Conservation (phyloP, 73 alveolate genomes). For the Paramecium bursaria region DNA sequence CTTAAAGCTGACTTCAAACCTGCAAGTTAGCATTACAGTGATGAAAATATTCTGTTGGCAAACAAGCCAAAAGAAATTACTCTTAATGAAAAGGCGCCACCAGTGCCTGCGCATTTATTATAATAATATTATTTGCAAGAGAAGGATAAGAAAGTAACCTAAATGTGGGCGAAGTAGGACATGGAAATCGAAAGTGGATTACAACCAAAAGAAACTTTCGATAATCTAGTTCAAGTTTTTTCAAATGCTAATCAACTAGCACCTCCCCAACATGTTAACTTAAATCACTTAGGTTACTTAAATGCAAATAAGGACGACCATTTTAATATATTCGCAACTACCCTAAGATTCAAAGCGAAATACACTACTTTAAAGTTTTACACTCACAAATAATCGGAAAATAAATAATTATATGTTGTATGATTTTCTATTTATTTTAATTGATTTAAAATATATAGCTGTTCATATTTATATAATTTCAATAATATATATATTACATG, state of each 20-base stretch:
- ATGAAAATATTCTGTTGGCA: not conserved
- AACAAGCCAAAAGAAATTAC: conserved; percentile 28
- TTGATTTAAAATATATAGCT: too few species aligned
- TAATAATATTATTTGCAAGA: conserved; percentile 57
- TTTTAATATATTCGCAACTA: conserved; percentile 56
- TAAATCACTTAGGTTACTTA: conserved; percentile 55
- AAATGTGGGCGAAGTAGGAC: conserved; percentile 25
- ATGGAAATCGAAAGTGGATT: conserved; percentile 64
- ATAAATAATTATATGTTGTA: conserved; percentile 31
- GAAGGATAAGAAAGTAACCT: conserved; percentile 32
- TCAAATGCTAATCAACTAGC: conserved; percentile 57
- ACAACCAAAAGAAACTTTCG: conserved; percentile 50
- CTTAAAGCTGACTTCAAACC: conserved; percentile 37
- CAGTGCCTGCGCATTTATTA: conserved; percentile 66
- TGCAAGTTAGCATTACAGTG: not conserved
- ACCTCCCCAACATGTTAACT: conserved; percentile 61
- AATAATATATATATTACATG: too few species aligned
- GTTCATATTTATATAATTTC: too few species aligned
- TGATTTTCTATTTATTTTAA: too few species aligned
- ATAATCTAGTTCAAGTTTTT: conserved; percentile 55
- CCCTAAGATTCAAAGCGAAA: conserved; percentile 67
- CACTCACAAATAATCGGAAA: conserved; percentile 63
- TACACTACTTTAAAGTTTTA: conserved; percentile 68
- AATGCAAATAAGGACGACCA: conserved; percentile 21
- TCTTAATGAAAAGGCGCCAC: conserved; percentile 66